Percentiles rank a stretch among this genome's conserved stretches.
These are phyloP conservation scores for Coniella vitis DNA, from an alignment of 2,329 filamentous ascomycete species.

Conservation along the genomic window DNA sequence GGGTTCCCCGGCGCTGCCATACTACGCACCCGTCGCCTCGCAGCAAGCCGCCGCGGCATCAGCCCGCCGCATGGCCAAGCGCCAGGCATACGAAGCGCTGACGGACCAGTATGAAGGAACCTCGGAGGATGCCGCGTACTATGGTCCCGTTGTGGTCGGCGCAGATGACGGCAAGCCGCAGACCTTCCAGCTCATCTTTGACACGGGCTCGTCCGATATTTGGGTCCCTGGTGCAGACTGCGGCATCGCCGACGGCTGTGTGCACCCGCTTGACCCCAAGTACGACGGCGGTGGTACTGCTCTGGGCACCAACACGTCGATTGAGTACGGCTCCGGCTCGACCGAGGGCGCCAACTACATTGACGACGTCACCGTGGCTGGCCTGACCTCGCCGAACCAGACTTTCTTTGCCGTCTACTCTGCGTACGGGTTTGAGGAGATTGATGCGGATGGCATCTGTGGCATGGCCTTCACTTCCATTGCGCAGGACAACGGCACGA, in stretches of 20 bases:
- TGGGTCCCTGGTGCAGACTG: constrained; percentile 5
- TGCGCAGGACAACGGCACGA: constrained; percentile 7
- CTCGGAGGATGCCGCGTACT: constrained; percentile 6
- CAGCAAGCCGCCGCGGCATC: constrained; percentile 1
- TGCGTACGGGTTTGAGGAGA: constrained; percentile 1
- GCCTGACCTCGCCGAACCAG: constrained; percentile 6
- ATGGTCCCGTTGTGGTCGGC: constrained; percentile 3
- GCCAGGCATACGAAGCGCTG: constrained; percentile 3
- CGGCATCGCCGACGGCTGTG: neutral
- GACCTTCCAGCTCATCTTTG: constrained; percentile 9
- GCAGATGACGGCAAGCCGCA: constrained; percentile 2
- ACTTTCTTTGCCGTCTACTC: constrained; percentile 3
- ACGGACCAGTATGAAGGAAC: constrained; percentile 4
- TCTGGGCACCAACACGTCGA: constrained; percentile 3
- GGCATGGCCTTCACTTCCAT: constrained; percentile 10
- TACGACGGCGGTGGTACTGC: constrained; percentile 4
- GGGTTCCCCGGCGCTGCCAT: neutral
- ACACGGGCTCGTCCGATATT: constrained; percentile 5
- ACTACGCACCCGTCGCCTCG: constrained; percentile 6
- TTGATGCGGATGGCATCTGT: constrained; percentile 6
- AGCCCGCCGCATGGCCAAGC: constrained; percentile 2
- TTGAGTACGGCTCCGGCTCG: constrained; percentile 8
- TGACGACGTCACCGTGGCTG: constrained; percentile 10
- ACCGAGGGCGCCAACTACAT: constrained; percentile 6
- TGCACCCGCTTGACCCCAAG: neutral